Base-by-base conservation (phyloP, 495 filamentous ascomycete species). In the Pseudotulostoma volvatum region DNA sequence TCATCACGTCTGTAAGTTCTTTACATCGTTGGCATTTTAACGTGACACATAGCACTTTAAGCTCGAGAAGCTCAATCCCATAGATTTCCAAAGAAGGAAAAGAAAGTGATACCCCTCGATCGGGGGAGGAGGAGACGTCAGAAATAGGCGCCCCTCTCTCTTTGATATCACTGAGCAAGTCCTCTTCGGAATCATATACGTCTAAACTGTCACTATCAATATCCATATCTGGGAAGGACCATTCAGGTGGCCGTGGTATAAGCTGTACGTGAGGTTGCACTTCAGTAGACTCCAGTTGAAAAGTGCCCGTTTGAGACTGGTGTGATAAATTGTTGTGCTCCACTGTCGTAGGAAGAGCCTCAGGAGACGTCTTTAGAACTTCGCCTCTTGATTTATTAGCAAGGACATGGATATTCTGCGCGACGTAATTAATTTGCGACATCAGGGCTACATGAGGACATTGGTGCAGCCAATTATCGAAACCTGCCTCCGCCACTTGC, bases 21-120 rank as follows among this genome's bases (percentile, higher is more conserved):
- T 84, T 90, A 65, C 86, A 95, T 30, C 84, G 73, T 21, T 78
- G 75, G 57, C 87, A 95, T 50, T 87, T 88, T 37, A 90, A 58
- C 1, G 69, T 79, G 39, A 92, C 63, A 31, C 67, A 76, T n/a
- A 92, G 61, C 9, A 69, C 61, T 0, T 67, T 54, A 2, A 93
- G 54, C 44, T 93, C 78, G 23, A 94, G 64, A 1, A 93, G 59
- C 49, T 93, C 84, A 39, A 93, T 78, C 33, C 78, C 73, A 44
- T 88, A 71, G 2, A 93, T 73, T 43, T 88, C 82, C 36, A 93
- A 58, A 16, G 70, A 76, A 0, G 86, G 87, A 51, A 93, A 87
- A 2, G 79, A 86, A 9, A 95, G 68, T 3, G 82, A 73, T 31
- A 83, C 78, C 15, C 86, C 86, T 34, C 66, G 61, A 44, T 79